phyloP scores from a whole-genome alignment of 2,329 filamentous ascomycete species.

The Nothopassalora personata region DNA sequence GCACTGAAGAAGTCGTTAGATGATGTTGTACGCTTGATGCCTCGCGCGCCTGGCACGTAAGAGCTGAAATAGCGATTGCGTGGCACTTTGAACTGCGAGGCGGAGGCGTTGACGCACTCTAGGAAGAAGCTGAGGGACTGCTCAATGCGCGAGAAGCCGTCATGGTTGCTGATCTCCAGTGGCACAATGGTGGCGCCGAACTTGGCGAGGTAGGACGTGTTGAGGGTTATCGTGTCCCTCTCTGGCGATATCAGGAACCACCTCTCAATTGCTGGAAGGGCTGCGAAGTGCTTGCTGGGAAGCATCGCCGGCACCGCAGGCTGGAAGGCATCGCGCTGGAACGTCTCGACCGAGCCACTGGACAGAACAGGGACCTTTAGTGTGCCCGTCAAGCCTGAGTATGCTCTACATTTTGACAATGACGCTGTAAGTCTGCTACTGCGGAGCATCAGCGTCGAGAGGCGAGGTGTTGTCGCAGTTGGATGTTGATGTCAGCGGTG shows the following conservation, averaged over 20 bases:
- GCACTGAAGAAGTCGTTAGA: constrained; percentile 29
- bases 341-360: constrained; percentile 35
- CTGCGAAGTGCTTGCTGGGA: constrained; percentile 38
- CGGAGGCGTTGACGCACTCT: constrained; percentile 40
- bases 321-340: constrained; percentile 51
- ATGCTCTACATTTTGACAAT: constrained; percentile 7
- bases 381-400: background rate
- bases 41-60: constrained; percentile 25
- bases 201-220: constrained; percentile 41
- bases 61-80: constrained; percentile 27
- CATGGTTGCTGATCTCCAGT: constrained; percentile 51
- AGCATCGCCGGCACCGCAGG: constrained; percentile 51
- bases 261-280: constrained; percentile 50
- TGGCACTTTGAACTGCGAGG: constrained; percentile 15
- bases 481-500: background rate
- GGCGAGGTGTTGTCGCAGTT: background rate
- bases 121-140: constrained; percentile 62
- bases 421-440: constrained; percentile 4
- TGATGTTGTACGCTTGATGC: constrained; percentile 14
- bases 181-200: constrained; percentile 51
- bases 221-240: constrained; percentile 25
- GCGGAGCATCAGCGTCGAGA: constrained; percentile 14
- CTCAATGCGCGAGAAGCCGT: constrained; percentile 52
- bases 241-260: constrained; percentile 50
- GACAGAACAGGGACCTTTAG: constrained; percentile 23